Conservation (phyloP, 148 eudicot genomes). For the Heliosperma pusillum region DNA sequence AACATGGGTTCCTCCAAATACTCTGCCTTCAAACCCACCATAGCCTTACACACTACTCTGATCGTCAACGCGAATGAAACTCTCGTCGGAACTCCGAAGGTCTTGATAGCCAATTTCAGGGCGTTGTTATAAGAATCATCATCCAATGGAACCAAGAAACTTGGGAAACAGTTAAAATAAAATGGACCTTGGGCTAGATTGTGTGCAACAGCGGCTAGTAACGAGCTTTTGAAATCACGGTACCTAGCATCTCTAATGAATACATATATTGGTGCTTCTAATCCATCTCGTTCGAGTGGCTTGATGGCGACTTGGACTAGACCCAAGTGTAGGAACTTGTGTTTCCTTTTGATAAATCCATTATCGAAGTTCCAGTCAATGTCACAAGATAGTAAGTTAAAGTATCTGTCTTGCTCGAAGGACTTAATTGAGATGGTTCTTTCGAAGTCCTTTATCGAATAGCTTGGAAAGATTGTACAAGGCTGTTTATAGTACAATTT, state of each 20-base stretch:
- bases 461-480: background rate
- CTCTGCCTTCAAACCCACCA: slow-evolving; percentile 13
- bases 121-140: background rate
- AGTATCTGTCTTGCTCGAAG: background rate
- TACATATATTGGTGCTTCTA: slow-evolving; percentile 16
- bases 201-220: slow-evolving; percentile 16
- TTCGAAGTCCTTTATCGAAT: slow-evolving; percentile 10
- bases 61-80: slow-evolving; percentile 10
- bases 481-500: slow-evolving; percentile 15
- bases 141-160: slow-evolving; percentile 5
- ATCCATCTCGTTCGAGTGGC: slow-evolving; percentile 11
- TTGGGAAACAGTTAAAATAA: slow-evolving; percentile 28
- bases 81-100: slow-evolving; percentile 4
- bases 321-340: slow-evolving; percentile 24
- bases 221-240: slow-evolving; percentile 1
- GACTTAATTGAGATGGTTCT: background rate
- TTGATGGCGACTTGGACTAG: slow-evolving; percentile 19
- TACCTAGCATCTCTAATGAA: slow-evolving; percentile 19
- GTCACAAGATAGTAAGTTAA: background rate
- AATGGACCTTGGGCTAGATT: slow-evolving; percentile 23
- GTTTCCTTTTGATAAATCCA: slow-evolving; percentile 2
- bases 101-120: background rate
- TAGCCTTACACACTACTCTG: slow-evolving; percentile 26
- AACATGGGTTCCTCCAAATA: slow-evolving; percentile 3
- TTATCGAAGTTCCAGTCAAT: background rate